Percentiles rank a stretch among this genome's conserved stretches.
Evolutionary conservation across 352 stramenopile genomes (phyloP).

Genomic region (Globisporangium megalacanthum): DNA sequence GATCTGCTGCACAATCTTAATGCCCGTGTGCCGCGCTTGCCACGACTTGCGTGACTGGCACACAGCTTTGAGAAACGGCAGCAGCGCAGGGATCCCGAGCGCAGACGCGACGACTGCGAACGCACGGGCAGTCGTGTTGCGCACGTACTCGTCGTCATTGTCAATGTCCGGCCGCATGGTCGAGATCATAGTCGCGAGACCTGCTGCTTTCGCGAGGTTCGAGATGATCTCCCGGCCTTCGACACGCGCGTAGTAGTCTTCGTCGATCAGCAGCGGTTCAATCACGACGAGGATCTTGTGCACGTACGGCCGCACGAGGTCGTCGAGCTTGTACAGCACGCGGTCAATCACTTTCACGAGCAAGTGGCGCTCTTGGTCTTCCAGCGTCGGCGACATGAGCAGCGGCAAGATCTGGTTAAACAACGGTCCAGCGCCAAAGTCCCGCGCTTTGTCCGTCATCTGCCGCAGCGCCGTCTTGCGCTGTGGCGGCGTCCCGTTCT

Average conservation of each 20-base stretch:
- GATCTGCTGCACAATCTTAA: constrained; percentile 99
- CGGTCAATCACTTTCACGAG: constrained; percentile 99
- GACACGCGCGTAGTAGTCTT: constrained; percentile 99
- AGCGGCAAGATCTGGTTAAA: constrained; percentile 99
- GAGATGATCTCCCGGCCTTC: constrained; percentile 99
- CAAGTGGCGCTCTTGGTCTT: constrained; percentile 99
- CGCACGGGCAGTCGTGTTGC: constrained; percentile 97
- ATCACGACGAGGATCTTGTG: constrained; percentile 99
- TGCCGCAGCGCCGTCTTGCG: constrained; percentile 94
- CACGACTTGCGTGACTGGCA: constrained; percentile 98
- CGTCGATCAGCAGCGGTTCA: constrained; percentile 98
- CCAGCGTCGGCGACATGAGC: constrained; percentile 97
- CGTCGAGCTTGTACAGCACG: constrained; percentile 98
- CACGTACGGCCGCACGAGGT: constrained; percentile 98
- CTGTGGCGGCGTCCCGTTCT: constrained; percentile 98
- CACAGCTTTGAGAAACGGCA: constrained; percentile 99
- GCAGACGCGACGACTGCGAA: constrained; percentile 99
- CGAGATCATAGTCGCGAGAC: constrained; percentile 99
- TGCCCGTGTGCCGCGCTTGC: constrained; percentile 98
- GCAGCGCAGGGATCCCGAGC: constrained; percentile 94
- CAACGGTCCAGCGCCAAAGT: constrained; percentile 95
- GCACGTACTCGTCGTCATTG: constrained; percentile 98
- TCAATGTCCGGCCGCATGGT: constrained; percentile 99
- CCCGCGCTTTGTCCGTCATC: constrained; percentile 96
- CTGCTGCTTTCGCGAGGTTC: constrained; percentile 98